Conservation (phyloP, 2,329 filamentous ascomycete genomes). For the Penicillium rolfsii region DNA sequence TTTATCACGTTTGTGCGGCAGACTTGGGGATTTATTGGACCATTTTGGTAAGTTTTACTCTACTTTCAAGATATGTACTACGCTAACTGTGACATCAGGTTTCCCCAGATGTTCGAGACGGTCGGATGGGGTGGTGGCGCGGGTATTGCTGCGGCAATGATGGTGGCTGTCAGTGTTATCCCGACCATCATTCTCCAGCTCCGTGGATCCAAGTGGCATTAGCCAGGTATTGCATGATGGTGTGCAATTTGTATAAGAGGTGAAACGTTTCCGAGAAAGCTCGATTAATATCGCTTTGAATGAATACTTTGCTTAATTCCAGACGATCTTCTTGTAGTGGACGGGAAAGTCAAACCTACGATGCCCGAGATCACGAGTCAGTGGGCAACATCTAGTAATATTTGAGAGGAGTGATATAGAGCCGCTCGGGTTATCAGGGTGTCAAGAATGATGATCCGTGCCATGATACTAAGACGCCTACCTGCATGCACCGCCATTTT, state of each 20-base stretch:
- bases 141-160: constrained; percentile 35
- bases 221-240: background rate
- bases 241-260: background rate
- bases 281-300: background rate
- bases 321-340: background rate
- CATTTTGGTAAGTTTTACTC: constrained; percentile 38
- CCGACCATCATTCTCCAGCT: constrained; percentile 37
- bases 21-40: constrained; percentile 44
- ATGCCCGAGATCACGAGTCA: too few relatives aligned
- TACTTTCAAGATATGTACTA: background rate
- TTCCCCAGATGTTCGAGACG: constrained; percentile 39
- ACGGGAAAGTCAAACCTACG: too few relatives aligned
- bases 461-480: background rate
- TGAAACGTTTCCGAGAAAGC: background rate
- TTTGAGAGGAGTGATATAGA: background rate
- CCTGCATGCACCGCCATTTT: too few relatives aligned
- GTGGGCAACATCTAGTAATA: background rate
- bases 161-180: constrained; percentile 37
- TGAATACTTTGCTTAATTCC: background rate
- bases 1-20: constrained; percentile 62
- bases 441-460: background rate
- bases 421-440: background rate
- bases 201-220: constrained; percentile 32
- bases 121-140: constrained; percentile 37
- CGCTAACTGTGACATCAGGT: constrained; percentile 30